These are phyloP conservation scores for Fonsecaea pedrosoi DNA, from an alignment of 2,329 filamentous ascomycete genomes.

Conservation along the genomic window DNA sequence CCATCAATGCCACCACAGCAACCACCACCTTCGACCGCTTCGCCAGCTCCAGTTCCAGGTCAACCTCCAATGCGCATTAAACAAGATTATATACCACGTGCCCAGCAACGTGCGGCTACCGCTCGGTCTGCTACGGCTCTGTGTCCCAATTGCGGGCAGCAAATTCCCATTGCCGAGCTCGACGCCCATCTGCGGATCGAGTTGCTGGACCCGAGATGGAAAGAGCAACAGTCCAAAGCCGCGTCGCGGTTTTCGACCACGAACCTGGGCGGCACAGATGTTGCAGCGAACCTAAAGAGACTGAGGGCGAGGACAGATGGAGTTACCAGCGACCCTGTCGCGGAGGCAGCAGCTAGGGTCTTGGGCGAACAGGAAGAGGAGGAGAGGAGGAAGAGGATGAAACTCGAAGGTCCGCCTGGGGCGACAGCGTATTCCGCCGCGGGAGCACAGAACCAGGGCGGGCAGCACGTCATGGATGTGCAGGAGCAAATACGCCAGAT, in stretches of 20 bases:
- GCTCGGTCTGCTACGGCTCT: constrained; percentile 68
- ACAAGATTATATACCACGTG: constrained; percentile 88
- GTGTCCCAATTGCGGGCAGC: constrained; percentile 92
- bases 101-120: constrained; percentile 69
- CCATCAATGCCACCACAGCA: constrained; percentile 71
- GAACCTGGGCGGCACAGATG: constrained; percentile 83
- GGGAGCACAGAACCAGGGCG: constrained; percentile 39
- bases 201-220: constrained; percentile 91
- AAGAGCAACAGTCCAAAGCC: constrained; percentile 89
- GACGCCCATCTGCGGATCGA: constrained; percentile 95
- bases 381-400: constrained; percentile 76
- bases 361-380: constrained; percentile 75
- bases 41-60: constrained; percentile 42
- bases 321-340: constrained; percentile 44
- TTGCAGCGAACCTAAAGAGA: constrained; percentile 94
- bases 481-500: constrained; percentile 82
- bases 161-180: constrained; percentile 84
- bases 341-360: constrained; percentile 54
- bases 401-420: constrained; percentile 49
- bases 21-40: constrained; percentile 76
- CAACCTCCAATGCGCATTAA: constrained; percentile 78
- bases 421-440: constrained; percentile 42
- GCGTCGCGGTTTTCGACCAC: constrained; percentile 84
- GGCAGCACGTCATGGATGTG: constrained; percentile 66
- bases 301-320: constrained; percentile 87